Evolutionary conservation across 164 flowering plant species (phyloP), one percentile per base, ranked within the genome.

Genomic region (Buxus sempervirens): DNA sequence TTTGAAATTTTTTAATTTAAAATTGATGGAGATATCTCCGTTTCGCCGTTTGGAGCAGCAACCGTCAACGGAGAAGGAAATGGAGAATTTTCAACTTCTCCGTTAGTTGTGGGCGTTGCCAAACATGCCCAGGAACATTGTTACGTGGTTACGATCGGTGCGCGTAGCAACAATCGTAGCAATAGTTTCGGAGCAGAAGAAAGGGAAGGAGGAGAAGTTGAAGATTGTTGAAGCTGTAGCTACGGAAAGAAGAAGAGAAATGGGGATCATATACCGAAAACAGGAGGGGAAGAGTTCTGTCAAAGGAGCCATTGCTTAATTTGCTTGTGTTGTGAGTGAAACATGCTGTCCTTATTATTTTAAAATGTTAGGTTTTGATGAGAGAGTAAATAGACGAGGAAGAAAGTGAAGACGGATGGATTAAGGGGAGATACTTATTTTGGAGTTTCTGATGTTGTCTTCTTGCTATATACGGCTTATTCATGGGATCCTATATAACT

Each of bases 101-200:
- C n/a, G n/a, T n/a, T n/a, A n/a, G n/a, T n/a, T n/a, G n/a, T n/a
- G n/a, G n/a, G n/a, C n/a, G n/a, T n/a, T n/a, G n/a, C n/a, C n/a
- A n/a, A n/a, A n/a, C n/a, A n/a, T n/a, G n/a, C n/a, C n/a, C n/a
- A n/a, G n/a, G n/a, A n/a, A n/a, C n/a, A n/a, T n/a, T n/a, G n/a
- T n/a, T n/a, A n/a, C n/a, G n/a, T n/a, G n/a, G n/a, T n/a, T n/a
- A n/a, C n/a, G n/a, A n/a, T n/a, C n/a, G n/a, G n/a, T n/a, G n/a
- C n/a, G n/a, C n/a, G n/a, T n/a, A n/a, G n/a, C n/a, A n/a, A n/a
- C n/a, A n/a, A n/a, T n/a, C n/a, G n/a, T n/a, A n/a, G n/a, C n/a
- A n/a, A n/a, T n/a, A n/a, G n/a, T 74, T 68, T 19, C 71, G 21
- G 1, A 71, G 72, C 28, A 78, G 71, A 53, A 71, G 75, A 59